phyloP scores from a whole-genome alignment of 257 asterid species.

The Ballota nigra region DNA sequence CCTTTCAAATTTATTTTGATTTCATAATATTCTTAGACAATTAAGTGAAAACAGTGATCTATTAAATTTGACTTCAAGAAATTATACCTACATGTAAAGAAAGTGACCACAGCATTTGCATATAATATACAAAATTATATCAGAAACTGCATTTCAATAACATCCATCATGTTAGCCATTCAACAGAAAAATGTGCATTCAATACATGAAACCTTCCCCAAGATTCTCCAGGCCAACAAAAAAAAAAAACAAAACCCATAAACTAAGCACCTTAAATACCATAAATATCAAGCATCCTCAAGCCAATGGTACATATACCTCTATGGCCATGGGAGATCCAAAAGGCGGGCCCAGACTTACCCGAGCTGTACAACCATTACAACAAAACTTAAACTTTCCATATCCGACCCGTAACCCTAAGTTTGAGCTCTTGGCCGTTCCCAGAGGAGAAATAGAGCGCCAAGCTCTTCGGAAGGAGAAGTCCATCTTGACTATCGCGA shows the following conservation, averaged over 20 bases:
- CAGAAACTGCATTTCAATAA: neutral
- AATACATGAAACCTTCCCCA: conserved; percentile 21
- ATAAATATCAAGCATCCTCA: conserved; percentile 21
- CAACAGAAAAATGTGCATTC: neutral
- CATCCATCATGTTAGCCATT: conserved; percentile 2
- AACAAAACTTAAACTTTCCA: conserved; percentile 51
- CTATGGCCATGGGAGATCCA: conserved; percentile 22
- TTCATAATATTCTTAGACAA: neutral
- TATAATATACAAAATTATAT: neutral
- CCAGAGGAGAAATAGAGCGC: conserved; percentile 79
- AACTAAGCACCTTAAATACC: conserved; percentile 8
- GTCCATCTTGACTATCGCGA: conserved; percentile 80
- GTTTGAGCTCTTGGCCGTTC: conserved; percentile 60
- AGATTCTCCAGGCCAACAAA: conserved; percentile 21
- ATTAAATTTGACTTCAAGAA: too few species aligned
- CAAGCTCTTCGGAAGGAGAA: conserved; percentile 60
- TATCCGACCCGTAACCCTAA: conserved; percentile 76
- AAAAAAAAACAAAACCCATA: neutral
- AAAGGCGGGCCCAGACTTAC: neutral
- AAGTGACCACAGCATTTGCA: neutral
- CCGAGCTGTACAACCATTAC: conserved; percentile 20
- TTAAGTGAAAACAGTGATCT: neutral
- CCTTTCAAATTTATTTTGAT: too few species aligned
- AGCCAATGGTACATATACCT: neutral
- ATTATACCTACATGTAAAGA: neutral